phyloP scores from a whole-genome alignment of 805 yeast species.

The Candida corydali region DNA sequence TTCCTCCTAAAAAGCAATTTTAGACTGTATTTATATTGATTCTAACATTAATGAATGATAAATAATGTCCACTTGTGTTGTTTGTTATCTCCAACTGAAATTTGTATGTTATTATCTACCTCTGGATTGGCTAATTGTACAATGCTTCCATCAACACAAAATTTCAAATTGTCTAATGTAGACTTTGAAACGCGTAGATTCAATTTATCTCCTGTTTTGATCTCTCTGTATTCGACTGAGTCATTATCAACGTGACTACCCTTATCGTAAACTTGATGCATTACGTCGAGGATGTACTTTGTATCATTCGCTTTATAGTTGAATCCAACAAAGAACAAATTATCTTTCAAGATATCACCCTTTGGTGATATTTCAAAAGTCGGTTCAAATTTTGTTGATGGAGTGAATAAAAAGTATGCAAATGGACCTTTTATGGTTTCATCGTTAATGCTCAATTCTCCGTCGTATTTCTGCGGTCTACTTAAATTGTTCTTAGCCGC shows the following conservation, averaged over 20 bases:
- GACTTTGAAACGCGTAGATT: slow-evolving; percentile 13
- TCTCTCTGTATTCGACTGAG: slow-evolving; percentile 42
- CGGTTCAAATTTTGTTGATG: slow-evolving; percentile 54
- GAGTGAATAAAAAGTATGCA: slow-evolving; percentile 58
- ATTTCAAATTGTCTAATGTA: slow-evolving; percentile 34
- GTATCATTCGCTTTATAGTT: slow-evolving; percentile 21
- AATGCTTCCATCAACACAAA: slow-evolving; percentile 68
- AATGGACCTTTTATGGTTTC: slow-evolving; percentile 34
- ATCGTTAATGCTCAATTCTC: slow-evolving; percentile 22
- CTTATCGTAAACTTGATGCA: slow-evolving; percentile 52
- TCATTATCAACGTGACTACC: slow-evolving; percentile 52
- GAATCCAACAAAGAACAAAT: slow-evolving; percentile 47
- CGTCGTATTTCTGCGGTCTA: slow-evolving; percentile 49
- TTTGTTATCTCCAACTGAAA: slow-evolving; percentile 16
- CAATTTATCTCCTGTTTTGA: slow-evolving; percentile 24
- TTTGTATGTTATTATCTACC: slow-evolving; percentile 10
- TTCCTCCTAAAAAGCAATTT: slow-evolving; percentile 7
- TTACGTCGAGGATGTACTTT: slow-evolving; percentile 45
- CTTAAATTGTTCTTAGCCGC: slow-evolving; percentile 60
- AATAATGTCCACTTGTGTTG: slow-evolving; percentile 18
- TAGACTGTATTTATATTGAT: not conserved
- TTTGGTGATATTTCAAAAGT: slow-evolving; percentile 60
- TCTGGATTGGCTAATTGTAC: slow-evolving; percentile 23
- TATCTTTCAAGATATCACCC: slow-evolving; percentile 40
- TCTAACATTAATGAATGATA: slow-evolving; percentile 7